Conservation (phyloP, 2,329 filamentous ascomycete genomes). For the Chaetomiaceae sp. region DNA sequence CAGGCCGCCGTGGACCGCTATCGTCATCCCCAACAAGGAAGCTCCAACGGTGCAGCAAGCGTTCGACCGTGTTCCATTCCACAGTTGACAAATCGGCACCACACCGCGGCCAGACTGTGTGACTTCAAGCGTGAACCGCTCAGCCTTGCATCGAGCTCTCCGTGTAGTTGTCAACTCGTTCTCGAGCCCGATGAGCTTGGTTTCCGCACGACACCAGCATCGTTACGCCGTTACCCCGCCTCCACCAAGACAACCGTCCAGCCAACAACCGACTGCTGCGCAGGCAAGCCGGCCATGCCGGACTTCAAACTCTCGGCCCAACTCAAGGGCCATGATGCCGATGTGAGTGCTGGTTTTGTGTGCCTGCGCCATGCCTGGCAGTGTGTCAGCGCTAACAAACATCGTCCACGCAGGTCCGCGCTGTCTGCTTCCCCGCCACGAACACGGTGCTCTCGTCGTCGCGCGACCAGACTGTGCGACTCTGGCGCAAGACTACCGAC, state of each 20-base stretch:
- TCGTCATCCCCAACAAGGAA: too few relatives aligned
- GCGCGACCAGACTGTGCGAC: slow-evolving; percentile 80
- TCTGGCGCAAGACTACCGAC: slow-evolving; percentile 64
- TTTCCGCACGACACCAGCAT: too few relatives aligned
- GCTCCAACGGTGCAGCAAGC: too few relatives aligned
- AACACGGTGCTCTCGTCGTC: slow-evolving; percentile 77
- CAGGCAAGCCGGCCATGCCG: slow-evolving; percentile 54
- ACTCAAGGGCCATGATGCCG: slow-evolving; percentile 82
- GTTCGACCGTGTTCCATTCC: neutral
- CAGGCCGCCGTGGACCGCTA: too few relatives aligned
- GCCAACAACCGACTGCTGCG: too few relatives aligned
- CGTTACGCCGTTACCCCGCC: too few relatives aligned
- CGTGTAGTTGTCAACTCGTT: too few relatives aligned
- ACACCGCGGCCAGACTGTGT: neutral
- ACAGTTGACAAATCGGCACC: neutral
- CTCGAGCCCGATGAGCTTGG: too few relatives aligned
- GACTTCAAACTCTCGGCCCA: slow-evolving; percentile 92
- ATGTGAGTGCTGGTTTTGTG: slow-evolving; percentile 60
- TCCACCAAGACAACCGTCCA: too few relatives aligned
- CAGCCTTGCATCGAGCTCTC: too few relatives aligned
- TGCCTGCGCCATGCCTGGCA: neutral
- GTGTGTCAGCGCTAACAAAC: slow-evolving; percentile 16
- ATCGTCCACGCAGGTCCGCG: slow-evolving; percentile 63
- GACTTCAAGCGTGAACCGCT: too few relatives aligned
- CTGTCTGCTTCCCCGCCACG: slow-evolving; percentile 68